Evolutionary conservation across 2,329 filamentous ascomycete species (phyloP).

Genomic region (Pleoardoris graminearum): DNA sequence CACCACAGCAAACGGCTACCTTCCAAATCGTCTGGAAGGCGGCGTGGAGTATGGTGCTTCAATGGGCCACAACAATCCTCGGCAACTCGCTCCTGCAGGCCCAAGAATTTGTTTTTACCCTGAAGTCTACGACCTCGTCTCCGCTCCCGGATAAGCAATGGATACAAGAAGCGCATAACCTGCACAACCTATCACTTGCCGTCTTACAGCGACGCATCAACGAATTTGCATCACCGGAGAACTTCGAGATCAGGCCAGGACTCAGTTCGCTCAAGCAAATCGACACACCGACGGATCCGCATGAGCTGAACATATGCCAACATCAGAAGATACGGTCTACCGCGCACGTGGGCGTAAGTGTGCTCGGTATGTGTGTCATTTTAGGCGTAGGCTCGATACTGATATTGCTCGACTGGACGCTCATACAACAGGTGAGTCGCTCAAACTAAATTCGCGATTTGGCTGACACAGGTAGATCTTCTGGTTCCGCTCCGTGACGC

Average conservation of each 20-base stretch:
- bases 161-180: slow-evolving; percentile 21
- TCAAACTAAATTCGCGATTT: neutral
- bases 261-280: slow-evolving; percentile 14
- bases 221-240: slow-evolving; percentile 20
- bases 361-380: slow-evolving; percentile 28
- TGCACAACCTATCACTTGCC: slow-evolving; percentile 29
- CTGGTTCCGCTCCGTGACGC: slow-evolving; percentile 16
- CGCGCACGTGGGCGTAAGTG: slow-evolving; percentile 20
- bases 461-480: slow-evolving; percentile 14
- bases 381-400: slow-evolving; percentile 22
- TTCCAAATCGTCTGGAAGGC: slow-evolving; percentile 22
- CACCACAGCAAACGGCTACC: slow-evolving; percentile 13
- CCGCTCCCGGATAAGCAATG: slow-evolving; percentile 18
- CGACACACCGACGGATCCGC: slow-evolving; percentile 13
- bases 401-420: slow-evolving; percentile 25
- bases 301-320: slow-evolving; percentile 17
- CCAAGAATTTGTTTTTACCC: slow-evolving; percentile 22
- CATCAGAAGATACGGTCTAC: slow-evolving; percentile 22
- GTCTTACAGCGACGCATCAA: slow-evolving; percentile 24
- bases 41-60: slow-evolving; percentile 22
- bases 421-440: slow-evolving; percentile 8
- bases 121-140: slow-evolving; percentile 12
- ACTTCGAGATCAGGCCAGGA: slow-evolving; percentile 17
- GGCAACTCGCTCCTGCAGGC: slow-evolving; percentile 19
- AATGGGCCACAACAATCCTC: slow-evolving; percentile 21